These are phyloP conservation scores for Allium fistulosum DNA, from an alignment of 106 monocot species.

Conservation along the genomic window DNA sequence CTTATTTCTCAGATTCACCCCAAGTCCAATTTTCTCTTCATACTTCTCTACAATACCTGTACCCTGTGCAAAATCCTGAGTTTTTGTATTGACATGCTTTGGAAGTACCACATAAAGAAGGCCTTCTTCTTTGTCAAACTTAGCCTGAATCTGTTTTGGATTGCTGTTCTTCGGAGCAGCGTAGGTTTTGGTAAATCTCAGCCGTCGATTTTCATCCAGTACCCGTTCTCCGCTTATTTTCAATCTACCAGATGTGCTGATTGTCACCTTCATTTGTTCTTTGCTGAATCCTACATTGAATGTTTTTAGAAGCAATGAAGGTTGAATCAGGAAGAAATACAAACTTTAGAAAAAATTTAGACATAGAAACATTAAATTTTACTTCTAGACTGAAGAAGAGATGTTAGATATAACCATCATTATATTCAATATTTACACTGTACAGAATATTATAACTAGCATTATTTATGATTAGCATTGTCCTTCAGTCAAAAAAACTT, in stretches of 20 bases:
- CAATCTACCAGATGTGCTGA: constrained; percentile 21
- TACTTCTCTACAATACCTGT: no score
- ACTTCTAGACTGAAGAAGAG: no score
- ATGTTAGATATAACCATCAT: no score
- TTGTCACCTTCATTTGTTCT: constrained; percentile 28
- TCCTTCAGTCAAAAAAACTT: no score
- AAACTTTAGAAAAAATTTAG: no score
- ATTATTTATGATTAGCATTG: no score
- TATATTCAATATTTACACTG: no score
- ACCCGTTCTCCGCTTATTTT: constrained; percentile 40
- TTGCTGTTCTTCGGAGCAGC: constrained; percentile 13
- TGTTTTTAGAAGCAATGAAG: not conserved
- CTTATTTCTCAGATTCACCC: no score
- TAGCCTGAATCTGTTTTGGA: constrained; percentile 19
- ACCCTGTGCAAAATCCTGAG: not conserved
- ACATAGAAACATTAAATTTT: no score
- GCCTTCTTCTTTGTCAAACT: constrained; percentile 21
- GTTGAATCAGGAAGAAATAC: not conserved
- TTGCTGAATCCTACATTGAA: constrained; percentile 30
- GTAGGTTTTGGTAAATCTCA: constrained; percentile 20
- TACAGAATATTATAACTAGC: no score
- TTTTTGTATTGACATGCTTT: not conserved
- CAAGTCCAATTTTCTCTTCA: no score
- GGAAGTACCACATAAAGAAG: constrained; percentile 28
- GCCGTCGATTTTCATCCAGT: constrained; percentile 16